Base-by-base conservation (phyloP, 2,329 filamentous ascomycete species). In the Fulvia fulva region DNA sequence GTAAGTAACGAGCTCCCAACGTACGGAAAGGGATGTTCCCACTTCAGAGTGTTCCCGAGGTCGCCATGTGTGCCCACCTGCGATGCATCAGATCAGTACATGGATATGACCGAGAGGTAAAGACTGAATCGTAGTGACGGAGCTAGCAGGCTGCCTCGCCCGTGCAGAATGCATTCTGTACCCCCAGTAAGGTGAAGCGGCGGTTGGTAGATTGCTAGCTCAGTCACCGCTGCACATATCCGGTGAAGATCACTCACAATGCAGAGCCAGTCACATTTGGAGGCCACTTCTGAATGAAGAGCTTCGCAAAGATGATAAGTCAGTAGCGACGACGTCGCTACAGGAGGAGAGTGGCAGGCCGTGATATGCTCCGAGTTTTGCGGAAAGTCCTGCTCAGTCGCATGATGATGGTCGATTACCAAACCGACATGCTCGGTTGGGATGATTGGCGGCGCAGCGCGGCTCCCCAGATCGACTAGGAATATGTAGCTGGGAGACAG, bases 341-440 rank as follows among this genome's bases (percentile, higher is more conserved):
- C 83, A 0, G 87, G 86, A 1, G 85, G 85, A 32, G 77, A 86
- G 64, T 84, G 73, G 67, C 85, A 87, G 0, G 85, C 84, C 0
- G 83, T 86, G 12, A 88, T 81, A 53, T 84, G 81, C 44, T 79
- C 67, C 0, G 83, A 75, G 11, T 73, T 74, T 49, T 78, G 58
- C 0, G 87, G 86, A 59, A 87, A 87, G 45, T 84, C 81, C 8
- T 80, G 75, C n/a, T 80, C 78, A 59, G 74, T 73, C 28, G 77
- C 74, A 60, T 82, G 77, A 67, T 89, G 87, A 59, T 89, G 86
- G 65, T 89, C 86, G 58, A 89, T 84, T 12, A 89, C 73, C 3
- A 89, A 71, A 1, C 78, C 80, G 51, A 76, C 80, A 51, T 82
- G 78, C 0, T 76, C 69, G 1, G 65, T 63, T 34, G 82, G 77